Base-by-base conservation (phyloP, 2,329 filamentous ascomycete genomes). In the Chrysosporium queenslandicum region DNA sequence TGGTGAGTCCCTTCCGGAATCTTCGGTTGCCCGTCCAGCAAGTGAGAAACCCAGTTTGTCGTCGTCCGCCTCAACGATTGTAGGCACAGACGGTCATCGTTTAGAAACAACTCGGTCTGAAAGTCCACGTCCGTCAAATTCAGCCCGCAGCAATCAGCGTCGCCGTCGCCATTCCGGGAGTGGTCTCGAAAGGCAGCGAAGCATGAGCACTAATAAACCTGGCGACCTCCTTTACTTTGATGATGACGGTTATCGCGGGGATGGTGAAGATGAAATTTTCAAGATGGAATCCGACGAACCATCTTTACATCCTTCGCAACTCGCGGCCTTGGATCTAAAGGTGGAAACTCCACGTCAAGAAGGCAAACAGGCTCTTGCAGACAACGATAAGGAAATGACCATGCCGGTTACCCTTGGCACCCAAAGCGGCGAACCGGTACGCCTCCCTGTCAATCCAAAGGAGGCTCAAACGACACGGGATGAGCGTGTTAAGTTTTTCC, bases 171-270 rank as follows among this genome's bases (percentile, higher is more conserved):
- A 94, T 67, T 96, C 89, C 4, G 90, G 89, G 46, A 87, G 87
- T 58, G 89, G 88, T 4, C 76, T 96, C 23, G 81, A 86, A 54
- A 83, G 86, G 62, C 85, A 87, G 21, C 74, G 79, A 52, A 86
- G 88, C 57, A 84, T 94, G 5, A 75, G 78, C 43, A 78, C 77
- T 16, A 79, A 83, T 11, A 76, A 79, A 8, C 76, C 85, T 49
- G 85, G 87, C n/a, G 79, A 86, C 57, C 75, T 96, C n/a, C 83
- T 94, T 65, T 95, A 90, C 60, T 90, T 86, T 61, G 89, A 94
- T 62, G 87, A 94, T 60, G 87, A 91, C 25, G 88, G 90, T 20
- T 91, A 94, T 62, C 82, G 82, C 39, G 86, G 81, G 1, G 89
- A 91, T 67, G 81, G 82, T 58, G 85, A 84, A 56, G 84, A 87